These are phyloP conservation scores for Staphylotrichum longicolle DNA, from an alignment of 495 filamentous ascomycete species.

Conservation along the genomic window DNA sequence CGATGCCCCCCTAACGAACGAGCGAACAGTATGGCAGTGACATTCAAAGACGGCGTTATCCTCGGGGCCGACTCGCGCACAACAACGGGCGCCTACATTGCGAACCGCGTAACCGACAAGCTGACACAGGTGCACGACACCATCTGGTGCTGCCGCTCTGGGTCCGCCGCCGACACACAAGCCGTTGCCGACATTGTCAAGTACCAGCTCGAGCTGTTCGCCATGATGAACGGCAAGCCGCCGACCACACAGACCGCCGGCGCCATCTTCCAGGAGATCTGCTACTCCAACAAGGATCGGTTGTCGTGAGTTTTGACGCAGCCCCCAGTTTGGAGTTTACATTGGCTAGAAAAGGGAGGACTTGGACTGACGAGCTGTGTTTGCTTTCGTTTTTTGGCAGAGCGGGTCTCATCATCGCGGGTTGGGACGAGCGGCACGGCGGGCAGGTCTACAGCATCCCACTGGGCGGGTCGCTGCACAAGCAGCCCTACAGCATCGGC, in stretches of 20 bases:
- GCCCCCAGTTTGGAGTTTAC: no score
- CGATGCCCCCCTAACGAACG: slow-evolving; percentile 25
- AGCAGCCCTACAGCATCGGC: slow-evolving; percentile 92
- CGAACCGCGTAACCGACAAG: slow-evolving; percentile 98
- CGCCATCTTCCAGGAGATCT: slow-evolving; percentile 93
- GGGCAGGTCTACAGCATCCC: slow-evolving; percentile 98
- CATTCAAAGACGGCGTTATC: slow-evolving; percentile 96
- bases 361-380: no score
- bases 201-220: slow-evolving; percentile 92
- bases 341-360: no score
- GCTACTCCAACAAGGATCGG: slow-evolving; percentile 93
- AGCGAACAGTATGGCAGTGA: slow-evolving; percentile 74
- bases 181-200: slow-evolving; percentile 96
- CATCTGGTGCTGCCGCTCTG: slow-evolving; percentile 98
- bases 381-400: slow-evolving; percentile 41
- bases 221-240: slow-evolving; percentile 77
- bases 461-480: slow-evolving; percentile 93
- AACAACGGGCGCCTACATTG: slow-evolving; percentile 98
- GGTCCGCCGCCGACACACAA: slow-evolving; percentile 96
- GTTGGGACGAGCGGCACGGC: slow-evolving; percentile 88
- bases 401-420: slow-evolving; percentile 95
- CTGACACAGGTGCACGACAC: slow-evolving; percentile 97
- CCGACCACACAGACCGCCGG: slow-evolving; percentile 94
- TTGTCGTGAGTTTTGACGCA: slow-evolving; percentile 57
- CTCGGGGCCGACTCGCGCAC: slow-evolving; percentile 95